Evolutionary conservation across 164 flowering plant species (phyloP).

Genomic region (Tinospora cordifolia): DNA sequence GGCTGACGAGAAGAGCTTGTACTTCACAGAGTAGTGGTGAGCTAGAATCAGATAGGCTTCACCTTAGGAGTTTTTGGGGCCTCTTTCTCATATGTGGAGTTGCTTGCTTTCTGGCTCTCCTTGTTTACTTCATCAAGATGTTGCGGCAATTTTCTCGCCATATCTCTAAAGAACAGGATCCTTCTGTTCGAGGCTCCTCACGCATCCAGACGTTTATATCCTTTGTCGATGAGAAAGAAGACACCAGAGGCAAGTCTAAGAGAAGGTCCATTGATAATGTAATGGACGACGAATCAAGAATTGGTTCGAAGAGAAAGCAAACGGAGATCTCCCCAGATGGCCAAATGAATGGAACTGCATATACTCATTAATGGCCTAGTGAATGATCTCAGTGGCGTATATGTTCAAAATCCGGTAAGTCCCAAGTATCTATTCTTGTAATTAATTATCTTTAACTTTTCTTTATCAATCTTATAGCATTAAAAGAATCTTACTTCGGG

Average conservation of each 20-base stretch:
- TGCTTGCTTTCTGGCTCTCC: conserved; percentile 54
- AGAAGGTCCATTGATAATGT: conserved; percentile 21
- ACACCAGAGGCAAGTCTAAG: conserved; percentile 29
- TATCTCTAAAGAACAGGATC: conserved; percentile 20
- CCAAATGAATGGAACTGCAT: not conserved
- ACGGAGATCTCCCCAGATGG: conserved; percentile 11
- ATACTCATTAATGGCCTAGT: not conserved
- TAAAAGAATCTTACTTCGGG: not conserved
- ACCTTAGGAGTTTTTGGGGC: conserved; percentile 67
- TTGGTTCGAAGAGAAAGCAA: conserved; percentile 18
- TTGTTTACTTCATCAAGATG: conserved; percentile 31
- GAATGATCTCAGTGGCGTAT: not conserved
- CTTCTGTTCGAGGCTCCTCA: conserved; percentile 20
- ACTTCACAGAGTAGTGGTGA: conserved; percentile 24
- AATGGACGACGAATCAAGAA: conserved; percentile 23
- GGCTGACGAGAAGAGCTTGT: conserved; percentile 48
- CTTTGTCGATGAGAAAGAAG: conserved; percentile 46
- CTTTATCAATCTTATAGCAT: not conserved
- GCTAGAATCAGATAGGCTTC: conserved; percentile 42
- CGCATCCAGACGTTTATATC: conserved; percentile 44
- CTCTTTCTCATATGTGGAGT: conserved; percentile 61
- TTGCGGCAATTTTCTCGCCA: conserved; percentile 34
- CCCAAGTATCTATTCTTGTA: not conserved
- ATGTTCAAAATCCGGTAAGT: not conserved
- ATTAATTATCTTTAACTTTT: not conserved